phyloP scores from a whole-genome alignment of 805 yeast species.

The Schizosaccharomyces osmophilus region DNA sequence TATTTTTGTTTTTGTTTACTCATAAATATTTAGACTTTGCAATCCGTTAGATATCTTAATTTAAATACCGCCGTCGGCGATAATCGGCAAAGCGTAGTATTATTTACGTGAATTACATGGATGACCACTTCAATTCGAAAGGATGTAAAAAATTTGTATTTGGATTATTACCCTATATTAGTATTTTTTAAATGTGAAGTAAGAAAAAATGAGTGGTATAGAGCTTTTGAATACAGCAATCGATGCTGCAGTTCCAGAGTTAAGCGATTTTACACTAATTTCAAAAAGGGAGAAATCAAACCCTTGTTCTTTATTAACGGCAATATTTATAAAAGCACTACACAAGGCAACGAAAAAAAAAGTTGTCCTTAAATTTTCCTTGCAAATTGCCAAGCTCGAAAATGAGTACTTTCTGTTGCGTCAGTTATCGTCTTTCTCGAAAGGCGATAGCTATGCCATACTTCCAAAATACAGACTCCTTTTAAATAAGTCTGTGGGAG shows the following conservation, averaged over 20 bases:
- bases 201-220: too few relatives aligned
- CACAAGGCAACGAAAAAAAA: background rate
- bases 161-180: too few relatives aligned
- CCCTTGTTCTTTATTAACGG: background rate
- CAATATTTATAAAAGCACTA: background rate
- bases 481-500: background rate
- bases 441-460: background rate
- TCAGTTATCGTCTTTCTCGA: background rate
- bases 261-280: background rate
- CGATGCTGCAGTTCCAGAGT: background rate
- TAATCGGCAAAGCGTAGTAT: too few relatives aligned
- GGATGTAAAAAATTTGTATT: too few relatives aligned
- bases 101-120: too few relatives aligned
- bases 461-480: background rate
- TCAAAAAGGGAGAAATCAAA: background rate
- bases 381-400: background rate
- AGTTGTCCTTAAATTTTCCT: background rate
- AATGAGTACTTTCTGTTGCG: background rate
- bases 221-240: background rate
- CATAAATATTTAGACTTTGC: too few relatives aligned
- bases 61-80: too few relatives aligned
- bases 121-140: too few relatives aligned
- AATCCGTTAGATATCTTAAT: too few relatives aligned
- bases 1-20: too few relatives aligned
- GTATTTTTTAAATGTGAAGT: too few relatives aligned